phyloP scores from a whole-genome alignment of 179 eudicot species.

The Beta macrorhiza region DNA sequence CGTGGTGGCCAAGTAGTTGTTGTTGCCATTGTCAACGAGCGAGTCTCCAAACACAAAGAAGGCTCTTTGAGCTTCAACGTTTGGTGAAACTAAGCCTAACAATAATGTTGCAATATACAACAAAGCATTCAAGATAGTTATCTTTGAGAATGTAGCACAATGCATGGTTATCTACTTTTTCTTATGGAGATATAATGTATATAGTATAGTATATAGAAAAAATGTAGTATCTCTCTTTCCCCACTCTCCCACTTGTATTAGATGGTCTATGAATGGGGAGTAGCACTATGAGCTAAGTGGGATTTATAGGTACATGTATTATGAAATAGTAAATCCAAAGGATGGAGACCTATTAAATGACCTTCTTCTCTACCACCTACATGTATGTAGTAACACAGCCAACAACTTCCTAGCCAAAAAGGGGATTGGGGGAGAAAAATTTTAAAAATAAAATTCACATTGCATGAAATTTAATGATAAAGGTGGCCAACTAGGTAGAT shows the following conservation, averaged over 20 bases:
- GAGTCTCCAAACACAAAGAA: constrained; percentile 55
- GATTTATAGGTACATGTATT: constrained; percentile 16
- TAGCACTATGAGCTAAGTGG: constrained; percentile 1
- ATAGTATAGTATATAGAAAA: not conserved
- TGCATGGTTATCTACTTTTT: not conserved
- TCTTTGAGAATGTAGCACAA: constrained; percentile 15
- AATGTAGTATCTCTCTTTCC: not conserved
- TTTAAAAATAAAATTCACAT: constrained; percentile 12
- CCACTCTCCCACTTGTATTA: not conserved
- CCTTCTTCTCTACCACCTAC: constrained; percentile 33
- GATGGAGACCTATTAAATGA: constrained; percentile 35
- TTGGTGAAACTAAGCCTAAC: constrained; percentile 15
- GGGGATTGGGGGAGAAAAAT: not conserved
- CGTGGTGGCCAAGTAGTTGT: constrained; percentile 42
- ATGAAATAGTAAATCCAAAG: constrained; percentile 14
- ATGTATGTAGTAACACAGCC: constrained; percentile 17
- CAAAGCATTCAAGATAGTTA: constrained; percentile 8
- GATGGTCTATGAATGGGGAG: constrained; percentile 8
- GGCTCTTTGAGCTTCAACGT: constrained; percentile 40
- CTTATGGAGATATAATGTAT: not conserved
- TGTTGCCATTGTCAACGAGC: constrained; percentile 50
- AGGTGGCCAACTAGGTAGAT: constrained; percentile 15
- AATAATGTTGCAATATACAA: constrained; percentile 11
- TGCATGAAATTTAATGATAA: constrained; percentile 17
- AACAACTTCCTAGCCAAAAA: constrained; percentile 21